Evolutionary conservation across 352 stramenopile species (phyloP), one percentile per base, ranked within the genome.

Genomic region (Phytophthora colocasiae): DNA sequence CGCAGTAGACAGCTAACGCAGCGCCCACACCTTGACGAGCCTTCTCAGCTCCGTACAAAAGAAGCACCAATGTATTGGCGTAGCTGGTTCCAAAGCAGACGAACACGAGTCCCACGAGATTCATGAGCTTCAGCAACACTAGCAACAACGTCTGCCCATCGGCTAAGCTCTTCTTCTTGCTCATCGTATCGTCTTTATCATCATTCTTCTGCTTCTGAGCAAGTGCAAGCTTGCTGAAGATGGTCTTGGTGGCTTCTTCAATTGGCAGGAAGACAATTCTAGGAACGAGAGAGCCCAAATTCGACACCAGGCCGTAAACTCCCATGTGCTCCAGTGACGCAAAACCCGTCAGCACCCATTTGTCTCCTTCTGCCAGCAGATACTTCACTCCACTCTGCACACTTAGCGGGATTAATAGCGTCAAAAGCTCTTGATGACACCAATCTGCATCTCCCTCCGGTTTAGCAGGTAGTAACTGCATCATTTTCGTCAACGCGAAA

Each of bases 321-420:
- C 97, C 97, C 88, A 98, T 97, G 66, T 98, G 83, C 72, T 99
- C 86, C 41, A 94, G 86, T 47, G 84, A 90, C 44, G 87, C 89
- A n/a, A 97, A 87, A 4, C 90, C 63, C 12, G 95, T 90, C 6
- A 99, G 77, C 4, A 98, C 85, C 73, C 98, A 97, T 69, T 97
- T 97, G 77, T 99, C 97, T 15, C 93, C 97, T 71, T 99, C 96
- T 0, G 96, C 99, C 27, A 99, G 80, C 8, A 98, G 64, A 76
- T 99, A 98, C 80, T 99, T 99, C 68, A 99, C 93, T 22, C 97
- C 77, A 47, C 92, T 97, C 69, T 99, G 96, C 10, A 98, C 64
- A 27, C 89, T 92, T 53, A 99, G 68, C 15, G 88, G 83, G 26
- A 79, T 51, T 29, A 93, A 63, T 15, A 96, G 71, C 22, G 68